Evolutionary conservation across 139 green algal genomes (phyloP).

Genomic region (Pleodorina starrii): DNA sequence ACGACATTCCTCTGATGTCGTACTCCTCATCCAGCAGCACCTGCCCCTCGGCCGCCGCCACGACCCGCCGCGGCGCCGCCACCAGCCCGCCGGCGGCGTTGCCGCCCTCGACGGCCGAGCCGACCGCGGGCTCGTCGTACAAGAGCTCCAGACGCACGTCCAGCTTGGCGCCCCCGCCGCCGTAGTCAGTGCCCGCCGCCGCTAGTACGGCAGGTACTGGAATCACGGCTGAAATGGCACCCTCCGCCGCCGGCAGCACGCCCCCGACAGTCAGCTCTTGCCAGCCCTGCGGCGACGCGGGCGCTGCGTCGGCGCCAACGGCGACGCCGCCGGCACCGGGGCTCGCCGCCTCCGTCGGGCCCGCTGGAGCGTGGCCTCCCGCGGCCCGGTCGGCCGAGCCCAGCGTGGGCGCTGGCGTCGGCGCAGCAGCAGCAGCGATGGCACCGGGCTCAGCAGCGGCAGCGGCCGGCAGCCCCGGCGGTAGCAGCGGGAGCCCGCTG

Average conservation of each 20-base stretch:
- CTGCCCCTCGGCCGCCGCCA: neutral
- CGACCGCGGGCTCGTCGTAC: neutral
- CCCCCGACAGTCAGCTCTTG: neutral
- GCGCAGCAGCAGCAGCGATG: neutral
- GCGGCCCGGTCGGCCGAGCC: too few species aligned
- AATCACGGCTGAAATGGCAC: neutral
- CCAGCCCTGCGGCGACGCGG: neutral
- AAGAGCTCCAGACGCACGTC: neutral
- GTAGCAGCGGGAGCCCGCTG: too few species aligned
- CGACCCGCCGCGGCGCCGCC: neutral
- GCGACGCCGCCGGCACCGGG: neutral
- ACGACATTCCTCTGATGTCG: neutral
- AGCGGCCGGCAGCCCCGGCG: neutral
- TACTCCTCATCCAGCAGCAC: conserved; percentile 1
- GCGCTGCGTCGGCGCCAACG: neutral
- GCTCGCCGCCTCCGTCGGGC: neutral
- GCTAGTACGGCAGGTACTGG: neutral
- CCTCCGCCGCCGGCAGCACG: neutral
- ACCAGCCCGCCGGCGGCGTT: neutral
- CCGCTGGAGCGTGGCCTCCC: neutral
- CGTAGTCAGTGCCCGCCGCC: neutral
- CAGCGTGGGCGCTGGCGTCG: neutral
- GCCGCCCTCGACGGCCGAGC: neutral
- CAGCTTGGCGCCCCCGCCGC: neutral
- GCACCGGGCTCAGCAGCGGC: neutral